phyloP scores from a whole-genome alignment of 169 alveolate genomes.

The Perkinsus chesapeaki region DNA sequence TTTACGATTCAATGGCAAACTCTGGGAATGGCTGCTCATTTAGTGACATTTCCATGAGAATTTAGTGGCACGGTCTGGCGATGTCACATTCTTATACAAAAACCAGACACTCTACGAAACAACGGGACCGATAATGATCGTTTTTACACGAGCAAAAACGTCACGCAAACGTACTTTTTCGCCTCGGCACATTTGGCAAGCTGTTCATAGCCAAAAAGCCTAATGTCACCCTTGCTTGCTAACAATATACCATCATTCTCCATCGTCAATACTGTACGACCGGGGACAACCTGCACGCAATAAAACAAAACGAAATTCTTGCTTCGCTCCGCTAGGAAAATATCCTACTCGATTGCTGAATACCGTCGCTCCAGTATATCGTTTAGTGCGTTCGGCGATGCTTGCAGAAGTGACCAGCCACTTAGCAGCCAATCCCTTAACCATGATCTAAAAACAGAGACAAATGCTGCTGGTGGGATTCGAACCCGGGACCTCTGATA shows the following conservation, averaged over 20 bases:
- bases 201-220: not conserved
- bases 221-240: not conserved
- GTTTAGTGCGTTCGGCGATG: not conserved
- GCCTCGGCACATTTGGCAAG: not conserved
- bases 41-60: too few relatives aligned
- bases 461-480: not conserved
- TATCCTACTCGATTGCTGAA: not conserved
- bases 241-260: not conserved
- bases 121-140: not conserved
- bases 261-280: too few relatives aligned
- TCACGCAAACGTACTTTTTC: not conserved
- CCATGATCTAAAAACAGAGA: not conserved
- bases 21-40: too few relatives aligned
- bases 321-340: not conserved
- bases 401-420: not conserved
- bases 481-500: not conserved
- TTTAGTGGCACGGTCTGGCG: too few relatives aligned
- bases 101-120: too few relatives aligned
- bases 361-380: too few relatives aligned
- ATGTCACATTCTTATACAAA: too few relatives aligned
- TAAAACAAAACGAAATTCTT: not conserved
- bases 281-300: too few relatives aligned
- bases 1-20: too few relatives aligned
- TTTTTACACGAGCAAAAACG: not conserved
- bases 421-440: not conserved